Base-by-base conservation (phyloP, 2,329 filamentous ascomycete species). In the Arthrobotrys conoides region DNA sequence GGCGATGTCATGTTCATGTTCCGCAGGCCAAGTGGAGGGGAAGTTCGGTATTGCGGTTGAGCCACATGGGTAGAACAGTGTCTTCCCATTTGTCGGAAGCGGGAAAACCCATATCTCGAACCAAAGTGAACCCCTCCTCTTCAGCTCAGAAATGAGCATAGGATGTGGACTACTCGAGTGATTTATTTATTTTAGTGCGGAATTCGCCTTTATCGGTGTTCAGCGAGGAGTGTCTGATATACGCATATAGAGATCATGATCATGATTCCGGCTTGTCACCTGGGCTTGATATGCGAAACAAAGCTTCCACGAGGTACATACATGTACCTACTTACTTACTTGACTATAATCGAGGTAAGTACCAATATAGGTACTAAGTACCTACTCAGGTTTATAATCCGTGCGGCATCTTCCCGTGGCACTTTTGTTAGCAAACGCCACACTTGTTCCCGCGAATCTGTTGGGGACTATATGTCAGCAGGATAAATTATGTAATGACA, bases 11-110 rank as follows among this genome's bases (percentile, higher is more conserved):
- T 22, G 64, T 51, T 41, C 48, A 51, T 22, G 64, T 51, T 18
- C 41, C 20, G 63, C 27, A 36, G 24, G 63, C 14, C 10, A 14
- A 2, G 36, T 51, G 46, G 49, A 67, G 63, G 46, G 57, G 33
- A n/a, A 27, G 5, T 44, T 14, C 6, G 44, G n/a, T 44, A 44
- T 59, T 33, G 20, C 12, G 36, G 16, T 46, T 63, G 44, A 68
- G 46, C 75, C 75, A 78, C 75, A 78, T 78, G 75, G 75, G 68
- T 46, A 12, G 30, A 78, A 64, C 68, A 64, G 59, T 33, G 44
- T 27, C 75, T 18, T 72, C 75, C 68, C 63, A 78, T 78, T 78
- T 78, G 75, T 72, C 66, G 72, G 66, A 51, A 64, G 38, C 36
- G 22, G 38, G 33, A 51, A 66, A 53, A 2, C 48, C 49, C 64